Evolutionary conservation across 192 early-diverging fungal genomes (phyloP).

Genomic region (Mortierella antarctica): DNA sequence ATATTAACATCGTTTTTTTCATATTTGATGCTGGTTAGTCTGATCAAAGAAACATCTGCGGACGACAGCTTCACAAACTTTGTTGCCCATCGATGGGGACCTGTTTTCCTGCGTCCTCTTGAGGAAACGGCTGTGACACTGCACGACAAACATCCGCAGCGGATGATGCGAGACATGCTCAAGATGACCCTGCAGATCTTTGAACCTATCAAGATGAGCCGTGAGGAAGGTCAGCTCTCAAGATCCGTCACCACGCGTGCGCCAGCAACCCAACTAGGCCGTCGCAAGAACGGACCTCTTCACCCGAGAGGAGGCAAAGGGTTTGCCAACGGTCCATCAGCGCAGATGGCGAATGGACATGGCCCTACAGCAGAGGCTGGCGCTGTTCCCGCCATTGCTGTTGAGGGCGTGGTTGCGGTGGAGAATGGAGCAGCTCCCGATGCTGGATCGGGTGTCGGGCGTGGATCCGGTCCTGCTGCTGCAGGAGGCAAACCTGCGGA

Average conservation of each 20-base stretch:
- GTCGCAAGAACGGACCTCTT: slow-evolving; percentile 19
- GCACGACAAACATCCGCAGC: slow-evolving; percentile 55
- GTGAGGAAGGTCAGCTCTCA: slow-evolving; percentile 48
- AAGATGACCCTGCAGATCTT: slow-evolving; percentile 57
- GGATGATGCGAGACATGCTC: slow-evolving; percentile 59
- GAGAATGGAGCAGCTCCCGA: background rate
- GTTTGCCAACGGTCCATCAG: too few species aligned
- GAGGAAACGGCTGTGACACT: slow-evolving; percentile 54
- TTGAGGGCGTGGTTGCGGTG: slow-evolving; percentile 9
- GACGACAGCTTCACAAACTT: slow-evolving; percentile 42
- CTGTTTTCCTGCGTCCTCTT: slow-evolving; percentile 58
- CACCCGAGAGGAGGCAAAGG: background rate
- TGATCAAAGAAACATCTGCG: slow-evolving; percentile 39
- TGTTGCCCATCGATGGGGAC: slow-evolving; percentile 60
- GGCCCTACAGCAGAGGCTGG: slow-evolving; percentile 2
- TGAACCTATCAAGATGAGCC: slow-evolving; percentile 46
- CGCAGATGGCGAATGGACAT: slow-evolving; percentile 3
- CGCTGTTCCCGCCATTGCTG: slow-evolving; percentile 27
- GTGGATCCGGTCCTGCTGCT: slow-evolving; percentile 16
- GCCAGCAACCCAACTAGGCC: slow-evolving; percentile 15
- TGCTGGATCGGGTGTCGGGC: slow-evolving; percentile 38
- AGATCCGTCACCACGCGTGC: slow-evolving; percentile 45
- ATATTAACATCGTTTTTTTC: background rate
- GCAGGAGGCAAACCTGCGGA: slow-evolving; percentile 20
- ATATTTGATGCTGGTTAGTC: slow-evolving; percentile 3